These are phyloP conservation scores for Coemansia sp. DNA, from an alignment of 371 early-diverging fungal genomes.

Conservation along the genomic window DNA sequence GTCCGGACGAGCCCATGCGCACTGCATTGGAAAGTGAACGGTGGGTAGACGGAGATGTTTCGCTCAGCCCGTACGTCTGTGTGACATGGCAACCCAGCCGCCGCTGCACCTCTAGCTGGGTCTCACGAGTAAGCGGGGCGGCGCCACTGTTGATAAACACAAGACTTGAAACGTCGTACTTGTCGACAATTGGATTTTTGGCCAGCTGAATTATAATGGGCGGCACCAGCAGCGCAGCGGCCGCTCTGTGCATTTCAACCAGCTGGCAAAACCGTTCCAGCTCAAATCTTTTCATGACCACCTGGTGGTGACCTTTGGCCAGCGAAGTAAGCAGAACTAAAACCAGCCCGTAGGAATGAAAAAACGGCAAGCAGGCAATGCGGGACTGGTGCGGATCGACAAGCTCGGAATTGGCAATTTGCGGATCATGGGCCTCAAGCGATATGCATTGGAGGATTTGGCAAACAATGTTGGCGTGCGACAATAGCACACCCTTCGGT, in stretches of 20 bases:
- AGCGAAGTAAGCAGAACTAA: background rate
- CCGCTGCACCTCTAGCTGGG: background rate
- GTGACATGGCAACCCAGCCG: background rate
- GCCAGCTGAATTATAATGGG: slow-evolving; percentile 66
- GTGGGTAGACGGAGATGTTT: background rate
- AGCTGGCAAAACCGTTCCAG: slow-evolving; percentile 55
- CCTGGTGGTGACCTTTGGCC: slow-evolving; percentile 15
- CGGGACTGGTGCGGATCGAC: background rate
- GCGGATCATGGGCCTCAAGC: background rate
- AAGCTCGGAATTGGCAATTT: background rate
- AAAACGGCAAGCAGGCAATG: background rate
- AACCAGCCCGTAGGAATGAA: background rate
- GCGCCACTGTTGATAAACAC: slow-evolving; percentile 66
- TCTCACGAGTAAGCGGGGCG: slow-evolving; percentile 62
- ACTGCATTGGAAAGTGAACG: background rate
- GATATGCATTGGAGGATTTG: slow-evolving; percentile 16
- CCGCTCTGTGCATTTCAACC: slow-evolving; percentile 64
- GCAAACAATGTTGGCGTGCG: slow-evolving; percentile 59
- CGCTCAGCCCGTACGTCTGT: background rate
- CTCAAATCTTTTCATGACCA: slow-evolving; percentile 61
- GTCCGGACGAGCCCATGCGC: slow-evolving; percentile 57
- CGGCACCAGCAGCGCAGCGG: slow-evolving; percentile 68
- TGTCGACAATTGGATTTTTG: slow-evolving; percentile 36
- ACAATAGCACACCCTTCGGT: slow-evolving; percentile 61
- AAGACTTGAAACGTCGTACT: slow-evolving; percentile 67